Evolutionary conservation across 208 protist genomes (phyloP), one percentile per base, ranked within the genome.

Genomic region (Porcisia deanei): DNA sequence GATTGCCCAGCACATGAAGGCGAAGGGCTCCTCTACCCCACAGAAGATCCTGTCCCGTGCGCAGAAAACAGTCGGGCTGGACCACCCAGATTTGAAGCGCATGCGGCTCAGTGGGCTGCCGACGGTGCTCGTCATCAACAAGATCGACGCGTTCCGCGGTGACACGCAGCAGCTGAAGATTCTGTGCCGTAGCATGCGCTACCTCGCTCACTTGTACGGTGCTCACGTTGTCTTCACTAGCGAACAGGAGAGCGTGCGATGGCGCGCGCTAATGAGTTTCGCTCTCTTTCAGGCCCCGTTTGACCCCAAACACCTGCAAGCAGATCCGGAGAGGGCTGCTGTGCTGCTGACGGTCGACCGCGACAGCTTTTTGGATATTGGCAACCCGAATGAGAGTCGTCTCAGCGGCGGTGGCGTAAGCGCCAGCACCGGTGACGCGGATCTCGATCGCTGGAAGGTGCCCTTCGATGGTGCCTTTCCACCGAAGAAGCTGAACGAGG

Each of bases 291-390:
- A 95, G 52, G 78, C 85, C 2, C 84, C 92, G 0, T 93, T 97
- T 65, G 91, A 94, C 70, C 59, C 80, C 34, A 86, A 87, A 67
- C 82, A 94, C 57, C 79, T 97, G 41, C 82, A 96, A 66, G 79
- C 88, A 1, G 94, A 96, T 72, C 85, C 80, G 1, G 90, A 96
- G 68, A 73, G 83, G 12, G 63, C 88, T 65, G 59, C 73, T 8
- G 87, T 97, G 64, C 80, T 97, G 71, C 75, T 96, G 34, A 91
- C 87, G 37, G 84, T 84, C 1, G 91, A 95, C 52, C 85, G 85
- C 22, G 94, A 97, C 71, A 93, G 88, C 52, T 97, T 97, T 69
- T 76, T 83, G 0, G 88, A 89, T 16, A 97, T 97, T 79, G 92
- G 94, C 7, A 88, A 95, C 53, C 89, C 94, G 0, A 55, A 73